Percentiles rank a stretch among this genome's conserved stretches.
Conservation (phyloP, 2,329 filamentous ascomycete genomes). For the Xylaria sp. region DNA sequence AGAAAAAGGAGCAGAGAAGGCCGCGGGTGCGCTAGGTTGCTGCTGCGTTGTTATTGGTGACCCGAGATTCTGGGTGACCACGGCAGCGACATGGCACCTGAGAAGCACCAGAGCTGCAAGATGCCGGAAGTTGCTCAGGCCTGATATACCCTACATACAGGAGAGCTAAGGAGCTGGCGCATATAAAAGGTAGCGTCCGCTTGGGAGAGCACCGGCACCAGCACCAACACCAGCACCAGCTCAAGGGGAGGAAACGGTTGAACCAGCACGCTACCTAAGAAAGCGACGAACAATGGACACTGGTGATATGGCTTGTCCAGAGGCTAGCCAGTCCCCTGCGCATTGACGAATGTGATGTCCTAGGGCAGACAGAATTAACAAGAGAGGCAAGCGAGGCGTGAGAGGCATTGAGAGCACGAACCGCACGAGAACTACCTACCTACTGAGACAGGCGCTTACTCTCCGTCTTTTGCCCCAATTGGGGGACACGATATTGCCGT, state of each 20-base stretch:
- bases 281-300: slow-evolving; percentile 7
- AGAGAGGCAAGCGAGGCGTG: slow-evolving; percentile 15
- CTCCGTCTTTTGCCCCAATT: neutral
- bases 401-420: neutral
- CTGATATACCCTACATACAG: slow-evolving; percentile 19
- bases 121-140: slow-evolving; percentile 29
- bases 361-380: neutral
- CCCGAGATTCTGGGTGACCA: slow-evolving; percentile 39
- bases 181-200: slow-evolving; percentile 16
- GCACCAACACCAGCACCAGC: neutral
- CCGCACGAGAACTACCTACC: slow-evolving; percentile 7
- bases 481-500: neutral
- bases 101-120: slow-evolving; percentile 34
- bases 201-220: neutral
- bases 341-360: neutral
- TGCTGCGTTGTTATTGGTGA: slow-evolving; percentile 38
- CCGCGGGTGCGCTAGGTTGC: slow-evolving; percentile 19
- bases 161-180: slow-evolving; percentile 7
- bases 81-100: slow-evolving; percentile 39
- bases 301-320: neutral
- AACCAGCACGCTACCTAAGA: slow-evolving; percentile 5
- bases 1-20: slow-evolving; percentile 22
- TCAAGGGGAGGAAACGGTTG: neutral
- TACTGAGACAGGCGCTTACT: neutral
- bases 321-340: slow-evolving; percentile 3